These are phyloP conservation scores for Phytophthora capsici DNA, from an alignment of 352 stramenopile species.

Conservation along the genomic window DNA sequence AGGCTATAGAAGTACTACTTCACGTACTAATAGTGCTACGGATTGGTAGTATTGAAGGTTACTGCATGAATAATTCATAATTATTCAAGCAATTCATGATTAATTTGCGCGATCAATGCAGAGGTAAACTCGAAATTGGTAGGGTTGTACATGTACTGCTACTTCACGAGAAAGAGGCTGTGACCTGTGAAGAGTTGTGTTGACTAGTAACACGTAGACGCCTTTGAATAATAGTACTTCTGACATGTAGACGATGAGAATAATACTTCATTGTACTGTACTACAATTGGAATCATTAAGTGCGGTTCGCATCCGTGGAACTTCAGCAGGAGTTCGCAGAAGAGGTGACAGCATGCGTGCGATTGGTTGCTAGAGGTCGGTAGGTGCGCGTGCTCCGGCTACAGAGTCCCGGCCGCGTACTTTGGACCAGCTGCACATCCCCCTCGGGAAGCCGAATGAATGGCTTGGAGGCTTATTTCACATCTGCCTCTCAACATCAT, in stretches of 20 bases:
- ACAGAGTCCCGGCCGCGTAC: slow-evolving; percentile 25
- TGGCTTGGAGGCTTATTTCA: slow-evolving; percentile 14
- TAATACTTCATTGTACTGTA: background rate
- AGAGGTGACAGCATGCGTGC: slow-evolving; percentile 3
- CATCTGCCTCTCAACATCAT: slow-evolving; percentile 28
- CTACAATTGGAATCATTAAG: background rate
- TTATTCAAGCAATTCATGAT: no score
- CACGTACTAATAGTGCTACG: background rate
- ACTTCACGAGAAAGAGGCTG: no score
- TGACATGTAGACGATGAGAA: background rate
- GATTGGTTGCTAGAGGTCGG: slow-evolving; percentile 15
- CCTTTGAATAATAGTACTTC: no score
- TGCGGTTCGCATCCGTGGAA: slow-evolving; percentile 5
- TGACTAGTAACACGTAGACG: no score
- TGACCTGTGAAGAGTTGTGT: no score
- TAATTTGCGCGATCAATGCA: no score
- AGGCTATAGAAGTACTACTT: no score
- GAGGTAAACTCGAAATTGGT: no score
- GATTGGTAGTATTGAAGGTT: no score
- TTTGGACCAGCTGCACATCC: slow-evolving; percentile 35
- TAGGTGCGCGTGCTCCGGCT: slow-evolving; percentile 20
- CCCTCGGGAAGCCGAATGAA: slow-evolving; percentile 20
- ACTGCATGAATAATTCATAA: no score
- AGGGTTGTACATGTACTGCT: no score
- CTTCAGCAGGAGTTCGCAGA: slow-evolving; percentile 10